Evolutionary conservation across 306 rosid genomes (phyloP).

Genomic region (Aeschynomene evenia): DNA sequence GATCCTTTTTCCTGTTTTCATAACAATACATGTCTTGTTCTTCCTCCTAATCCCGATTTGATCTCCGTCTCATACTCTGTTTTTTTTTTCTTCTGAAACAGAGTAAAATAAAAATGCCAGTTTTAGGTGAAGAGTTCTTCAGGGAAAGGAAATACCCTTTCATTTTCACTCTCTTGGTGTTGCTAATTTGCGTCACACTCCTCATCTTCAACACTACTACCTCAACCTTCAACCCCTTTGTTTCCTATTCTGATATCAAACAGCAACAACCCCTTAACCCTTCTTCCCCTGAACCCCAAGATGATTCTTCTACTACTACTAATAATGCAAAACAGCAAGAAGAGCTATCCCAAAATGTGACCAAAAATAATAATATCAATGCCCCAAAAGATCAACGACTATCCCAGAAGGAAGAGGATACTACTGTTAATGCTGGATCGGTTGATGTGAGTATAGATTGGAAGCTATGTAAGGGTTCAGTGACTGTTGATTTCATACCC

Average conservation of each 20-base stretch:
- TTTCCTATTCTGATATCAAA: slow-evolving; percentile 42
- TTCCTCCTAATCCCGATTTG: neutral
- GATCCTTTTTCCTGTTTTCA: neutral
- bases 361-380: slow-evolving; percentile 5
- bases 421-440: neutral
- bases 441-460: slow-evolving; percentile 34
- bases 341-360: neutral
- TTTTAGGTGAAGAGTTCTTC: slow-evolving; percentile 39
- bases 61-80: neutral
- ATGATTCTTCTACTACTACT: neutral
- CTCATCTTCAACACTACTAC: slow-evolving; percentile 41
- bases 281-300: neutral
- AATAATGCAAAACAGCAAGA: neutral
- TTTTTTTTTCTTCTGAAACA: neutral
- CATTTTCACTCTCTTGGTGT: slow-evolving; percentile 48
- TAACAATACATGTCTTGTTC: slow-evolving; percentile 12
- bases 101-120: slow-evolving; percentile 43
- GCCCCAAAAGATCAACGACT: slow-evolving; percentile 1
- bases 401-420: slow-evolving; percentile 16
- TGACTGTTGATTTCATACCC: slow-evolving; percentile 67
- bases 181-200: slow-evolving; percentile 46
- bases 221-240: slow-evolving; percentile 34
- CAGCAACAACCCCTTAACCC: slow-evolving; percentile 5
- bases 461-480: slow-evolving; percentile 57
- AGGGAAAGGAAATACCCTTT: slow-evolving; percentile 61